These are phyloP conservation scores for Aspergillus sp. DNA, from an alignment of 2,329 filamentous ascomycete genomes.

Conservation along the genomic window DNA sequence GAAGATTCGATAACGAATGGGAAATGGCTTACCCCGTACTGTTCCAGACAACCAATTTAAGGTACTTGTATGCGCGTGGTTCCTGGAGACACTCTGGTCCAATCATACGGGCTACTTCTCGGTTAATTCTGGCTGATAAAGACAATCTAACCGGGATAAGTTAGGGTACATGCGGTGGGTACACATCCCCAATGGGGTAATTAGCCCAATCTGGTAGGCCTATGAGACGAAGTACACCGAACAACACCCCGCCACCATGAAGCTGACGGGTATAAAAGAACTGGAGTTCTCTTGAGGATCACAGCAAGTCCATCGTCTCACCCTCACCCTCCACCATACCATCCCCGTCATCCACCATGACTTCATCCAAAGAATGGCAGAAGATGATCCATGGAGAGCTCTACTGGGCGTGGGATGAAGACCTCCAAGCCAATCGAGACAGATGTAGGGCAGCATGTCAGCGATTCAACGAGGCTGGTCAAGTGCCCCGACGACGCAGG, in stretches of 20 bases:
- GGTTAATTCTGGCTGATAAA: neutral
- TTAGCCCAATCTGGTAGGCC: neutral
- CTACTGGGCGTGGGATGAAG: conserved; percentile 24
- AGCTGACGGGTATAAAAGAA: too few relatives aligned
- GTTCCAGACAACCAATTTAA: too few relatives aligned
- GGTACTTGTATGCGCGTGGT: too few relatives aligned
- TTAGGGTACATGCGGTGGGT: too few relatives aligned
- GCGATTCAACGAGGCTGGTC: conserved; percentile 23
- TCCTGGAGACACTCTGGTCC: too few relatives aligned
- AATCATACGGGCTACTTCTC: neutral
- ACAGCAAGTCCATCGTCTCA: neutral
- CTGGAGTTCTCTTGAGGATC: neutral
- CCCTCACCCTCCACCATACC: neutral
- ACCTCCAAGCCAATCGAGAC: conserved; percentile 25
- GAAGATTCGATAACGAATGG: neutral
- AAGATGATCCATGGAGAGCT: conserved; percentile 29
- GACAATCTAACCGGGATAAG: neutral
- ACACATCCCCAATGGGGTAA: neutral
- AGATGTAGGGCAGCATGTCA: conserved; percentile 25
- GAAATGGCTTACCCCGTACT: neutral
- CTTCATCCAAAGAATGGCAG: conserved; percentile 25
- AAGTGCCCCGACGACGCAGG: conserved; percentile 19
- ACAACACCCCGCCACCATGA: neutral
- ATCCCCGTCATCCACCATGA: conserved; percentile 9
- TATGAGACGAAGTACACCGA: neutral